Conservation (phyloP, 306 rosid species). For the Lathyrus oleraceus region DNA sequence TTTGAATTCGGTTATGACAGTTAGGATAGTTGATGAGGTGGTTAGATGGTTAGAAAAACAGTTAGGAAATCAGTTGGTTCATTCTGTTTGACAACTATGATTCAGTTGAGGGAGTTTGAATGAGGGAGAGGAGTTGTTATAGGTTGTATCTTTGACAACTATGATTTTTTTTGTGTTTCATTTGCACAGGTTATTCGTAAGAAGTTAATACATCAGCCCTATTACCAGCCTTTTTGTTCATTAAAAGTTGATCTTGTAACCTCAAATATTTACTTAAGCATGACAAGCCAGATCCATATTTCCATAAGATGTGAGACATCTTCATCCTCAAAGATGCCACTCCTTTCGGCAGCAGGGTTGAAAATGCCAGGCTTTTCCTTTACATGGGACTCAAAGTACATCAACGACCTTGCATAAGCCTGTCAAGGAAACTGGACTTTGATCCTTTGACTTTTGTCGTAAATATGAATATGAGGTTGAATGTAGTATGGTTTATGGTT, state of each 20-base stretch:
- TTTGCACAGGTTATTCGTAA: slow-evolving; percentile 95
- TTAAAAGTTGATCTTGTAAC: slow-evolving; percentile 84
- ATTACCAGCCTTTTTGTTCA: slow-evolving; percentile 87
- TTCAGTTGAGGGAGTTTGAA: too few species aligned
- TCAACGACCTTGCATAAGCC: slow-evolving; percentile 93
- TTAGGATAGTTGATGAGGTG: too few species aligned
- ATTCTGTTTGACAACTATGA: too few species aligned
- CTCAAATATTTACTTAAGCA: slow-evolving; percentile 69
- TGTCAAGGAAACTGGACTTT: slow-evolving; percentile 46
- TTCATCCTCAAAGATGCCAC: slow-evolving; percentile 79
- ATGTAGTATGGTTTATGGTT: too few species aligned
- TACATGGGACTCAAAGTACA: slow-evolving; percentile 88
- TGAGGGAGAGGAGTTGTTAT: too few species aligned
- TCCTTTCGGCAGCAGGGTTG: slow-evolving; percentile 93
- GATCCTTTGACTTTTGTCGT: slow-evolving; percentile 68
- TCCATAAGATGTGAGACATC: slow-evolving; percentile 92
- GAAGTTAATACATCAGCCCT: slow-evolving; percentile 96
- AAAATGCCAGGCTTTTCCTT: slow-evolving; percentile 89
- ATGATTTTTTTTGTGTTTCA: too few species aligned
- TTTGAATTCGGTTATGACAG: too few species aligned
- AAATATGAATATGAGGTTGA: too few species aligned
- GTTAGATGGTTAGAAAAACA: too few species aligned
- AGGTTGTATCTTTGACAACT: too few species aligned
- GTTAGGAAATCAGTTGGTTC: too few species aligned
- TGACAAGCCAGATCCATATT: slow-evolving; percentile 90